Percentiles rank a stretch among this genome's conserved stretches.
phyloP scores from a whole-genome alignment of 2,329 filamentous ascomycete species.

The Endoconidiophora polonica region DNA sequence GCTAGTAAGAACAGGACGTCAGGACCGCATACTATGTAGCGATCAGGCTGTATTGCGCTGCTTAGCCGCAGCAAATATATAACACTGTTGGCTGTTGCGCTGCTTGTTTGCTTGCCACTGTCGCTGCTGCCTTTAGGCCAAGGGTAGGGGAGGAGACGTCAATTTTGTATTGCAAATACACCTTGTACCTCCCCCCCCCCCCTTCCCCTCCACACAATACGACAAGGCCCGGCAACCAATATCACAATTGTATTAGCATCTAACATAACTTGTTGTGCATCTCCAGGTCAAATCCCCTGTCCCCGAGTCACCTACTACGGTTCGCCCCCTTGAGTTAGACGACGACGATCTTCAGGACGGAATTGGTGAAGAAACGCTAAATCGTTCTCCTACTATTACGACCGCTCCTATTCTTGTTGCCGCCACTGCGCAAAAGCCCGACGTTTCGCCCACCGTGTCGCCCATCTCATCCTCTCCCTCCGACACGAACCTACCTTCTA shows the following conservation, averaged over 20 bases:
- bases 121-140: neutral
- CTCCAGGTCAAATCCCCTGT: constrained; percentile 28
- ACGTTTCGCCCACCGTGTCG: constrained; percentile 17
- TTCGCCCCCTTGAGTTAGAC: constrained; percentile 47
- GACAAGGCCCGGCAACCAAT: constrained; percentile 3
- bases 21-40: no score
- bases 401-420: constrained; percentile 15
- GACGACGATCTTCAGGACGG: constrained; percentile 53
- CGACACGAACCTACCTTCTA: constrained; percentile 43
- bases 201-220: neutral
- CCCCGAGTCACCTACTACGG: constrained; percentile 51
- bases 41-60: no score
- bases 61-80: no score
- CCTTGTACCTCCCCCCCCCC: neutral
- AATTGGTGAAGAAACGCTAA: constrained; percentile 25
- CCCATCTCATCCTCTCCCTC: constrained; percentile 16
- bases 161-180: neutral
- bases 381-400: constrained; percentile 12
- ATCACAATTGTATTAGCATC: no score
- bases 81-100: neutral
- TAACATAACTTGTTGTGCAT: constrained; percentile 1
- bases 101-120: neutral
- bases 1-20: no score
- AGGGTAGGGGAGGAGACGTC: no score
- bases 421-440: constrained; percentile 15